Conservation (phyloP, 2,329 filamentous ascomycete species). For the Metarhizium robertsii region DNA sequence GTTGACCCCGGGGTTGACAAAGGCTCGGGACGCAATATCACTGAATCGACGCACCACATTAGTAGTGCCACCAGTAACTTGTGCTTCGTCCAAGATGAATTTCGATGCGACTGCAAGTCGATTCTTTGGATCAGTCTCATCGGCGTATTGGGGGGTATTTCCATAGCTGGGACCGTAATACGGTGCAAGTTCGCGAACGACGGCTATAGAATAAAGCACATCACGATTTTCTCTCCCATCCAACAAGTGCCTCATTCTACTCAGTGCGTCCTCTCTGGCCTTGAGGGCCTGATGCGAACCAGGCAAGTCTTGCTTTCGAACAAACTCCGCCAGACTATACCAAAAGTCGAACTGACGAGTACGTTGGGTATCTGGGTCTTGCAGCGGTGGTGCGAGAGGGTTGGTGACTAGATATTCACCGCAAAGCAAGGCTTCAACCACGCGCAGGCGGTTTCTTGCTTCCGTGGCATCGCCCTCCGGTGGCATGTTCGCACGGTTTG, state of each 20-base stretch:
- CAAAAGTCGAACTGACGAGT: conserved; percentile 70
- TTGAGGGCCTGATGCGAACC: conserved; percentile 31
- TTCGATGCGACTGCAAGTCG: conserved; percentile 60
- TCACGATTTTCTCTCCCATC: conserved; percentile 81
- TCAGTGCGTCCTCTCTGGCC: conserved; percentile 56
- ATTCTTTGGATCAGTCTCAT: conserved; percentile 57
- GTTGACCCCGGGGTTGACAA: conserved; percentile 43
- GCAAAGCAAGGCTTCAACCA: conserved; percentile 68
- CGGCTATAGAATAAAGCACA: conserved; percentile 79
- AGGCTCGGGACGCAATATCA: conserved; percentile 55
- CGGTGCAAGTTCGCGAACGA: conserved; percentile 65
- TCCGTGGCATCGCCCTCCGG: conserved; percentile 51
- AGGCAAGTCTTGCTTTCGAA: conserved; percentile 49
- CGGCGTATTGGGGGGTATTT: conserved; percentile 47
- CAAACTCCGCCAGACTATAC: conserved; percentile 62
- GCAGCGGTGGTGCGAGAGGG: conserved; percentile 41
- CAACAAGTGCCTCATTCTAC: conserved; percentile 58
- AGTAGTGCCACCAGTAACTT: conserved; percentile 57
- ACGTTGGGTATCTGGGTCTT: conserved; percentile 42
- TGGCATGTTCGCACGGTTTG: conserved; percentile 28
- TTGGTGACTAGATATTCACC: conserved; percentile 56
- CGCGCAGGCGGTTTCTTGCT: conserved; percentile 59
- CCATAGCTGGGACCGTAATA: conserved; percentile 51
- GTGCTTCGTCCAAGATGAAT: conserved; percentile 57
- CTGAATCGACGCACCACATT: conserved; percentile 64